Evolutionary conservation across 2,329 filamentous ascomycete genomes (phyloP).

Genomic region (Arthroderma sp.): DNA sequence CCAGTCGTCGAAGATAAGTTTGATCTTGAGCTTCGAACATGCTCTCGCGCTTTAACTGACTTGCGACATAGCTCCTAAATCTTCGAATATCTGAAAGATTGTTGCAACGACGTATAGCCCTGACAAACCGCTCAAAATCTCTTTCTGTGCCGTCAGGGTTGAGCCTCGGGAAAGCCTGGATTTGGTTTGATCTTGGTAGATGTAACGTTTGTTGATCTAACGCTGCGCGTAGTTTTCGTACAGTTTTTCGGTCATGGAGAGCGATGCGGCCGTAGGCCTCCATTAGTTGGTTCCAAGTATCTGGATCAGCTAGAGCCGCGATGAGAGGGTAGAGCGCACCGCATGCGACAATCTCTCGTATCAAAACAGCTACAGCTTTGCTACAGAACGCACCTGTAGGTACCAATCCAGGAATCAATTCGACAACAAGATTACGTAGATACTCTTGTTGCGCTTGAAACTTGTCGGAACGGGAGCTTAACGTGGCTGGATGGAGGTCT

Average conservation of each 20-base stretch:
- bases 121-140: slow-evolving; percentile 87
- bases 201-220: slow-evolving; percentile 87
- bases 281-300: slow-evolving; percentile 95
- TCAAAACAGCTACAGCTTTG: slow-evolving; percentile 62
- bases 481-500: slow-evolving; percentile 74
- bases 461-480: slow-evolving; percentile 68
- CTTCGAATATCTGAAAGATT: slow-evolving; percentile 86
- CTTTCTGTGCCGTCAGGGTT: slow-evolving; percentile 72
- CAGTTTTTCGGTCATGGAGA: slow-evolving; percentile 89
- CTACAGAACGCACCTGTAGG: slow-evolving; percentile 64
- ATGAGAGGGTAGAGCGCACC: slow-evolving; percentile 76
- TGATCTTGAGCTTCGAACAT: slow-evolving; percentile 67
- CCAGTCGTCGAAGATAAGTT: slow-evolving; percentile 74
- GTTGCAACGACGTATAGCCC: slow-evolving; percentile 73
- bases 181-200: slow-evolving; percentile 51
- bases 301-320: slow-evolving; percentile 71
- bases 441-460: slow-evolving; percentile 81
- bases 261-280: slow-evolving; percentile 76
- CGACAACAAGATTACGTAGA: slow-evolving; percentile 59
- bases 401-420: slow-evolving; percentile 60
- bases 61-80: slow-evolving; percentile 82
- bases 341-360: slow-evolving; percentile 84
- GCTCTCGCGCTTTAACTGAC: slow-evolving; percentile 76
- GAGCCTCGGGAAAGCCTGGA: slow-evolving; percentile 66
- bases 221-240: slow-evolving; percentile 78